These are phyloP conservation scores for Amanita rubescens DNA, from an alignment of 768 basidiomycete species.

Conservation along the genomic window DNA sequence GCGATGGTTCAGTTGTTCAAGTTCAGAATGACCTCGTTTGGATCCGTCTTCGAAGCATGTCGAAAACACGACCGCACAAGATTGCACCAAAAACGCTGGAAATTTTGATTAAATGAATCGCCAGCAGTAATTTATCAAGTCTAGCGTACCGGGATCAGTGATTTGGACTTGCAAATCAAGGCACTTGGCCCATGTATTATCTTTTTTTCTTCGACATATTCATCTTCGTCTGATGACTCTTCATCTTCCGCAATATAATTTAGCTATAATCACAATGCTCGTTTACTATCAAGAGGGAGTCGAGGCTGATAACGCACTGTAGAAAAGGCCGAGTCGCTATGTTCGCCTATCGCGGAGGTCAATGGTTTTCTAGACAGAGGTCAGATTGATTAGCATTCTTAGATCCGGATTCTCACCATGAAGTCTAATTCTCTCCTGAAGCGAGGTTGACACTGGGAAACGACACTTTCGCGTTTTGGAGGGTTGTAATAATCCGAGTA, in stretches of 20 bases:
- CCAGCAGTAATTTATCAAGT: not conserved
- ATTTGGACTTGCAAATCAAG: not conserved
- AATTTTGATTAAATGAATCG: not conserved
- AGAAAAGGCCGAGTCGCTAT: not conserved
- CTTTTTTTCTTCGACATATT: not conserved
- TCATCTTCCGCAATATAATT: not conserved
- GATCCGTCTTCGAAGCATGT: not conserved
- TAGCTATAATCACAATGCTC: not conserved
- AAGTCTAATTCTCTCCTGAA: not conserved
- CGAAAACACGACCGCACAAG: not conserved
- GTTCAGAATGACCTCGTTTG: not conserved
- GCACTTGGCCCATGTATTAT: not conserved
- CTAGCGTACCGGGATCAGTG: constrained; percentile 1
- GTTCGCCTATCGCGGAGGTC: not conserved
- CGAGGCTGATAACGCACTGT: not conserved
- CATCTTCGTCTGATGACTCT: not conserved
- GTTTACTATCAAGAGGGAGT: not conserved
- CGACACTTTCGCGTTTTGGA: not conserved
- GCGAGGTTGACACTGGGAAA: not conserved
- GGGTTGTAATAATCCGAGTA: not conserved
- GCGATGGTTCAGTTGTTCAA: not conserved
- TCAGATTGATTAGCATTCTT: not conserved
- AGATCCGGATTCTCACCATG: not conserved
- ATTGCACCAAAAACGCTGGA: not conserved
- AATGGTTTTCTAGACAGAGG: not conserved